A percentile compares a stretch with the other conserved stretches of the same genome.
Evolutionary conservation across 2,329 filamentous ascomycete species (phyloP).

Genomic region (Sclerotinia minor): DNA sequence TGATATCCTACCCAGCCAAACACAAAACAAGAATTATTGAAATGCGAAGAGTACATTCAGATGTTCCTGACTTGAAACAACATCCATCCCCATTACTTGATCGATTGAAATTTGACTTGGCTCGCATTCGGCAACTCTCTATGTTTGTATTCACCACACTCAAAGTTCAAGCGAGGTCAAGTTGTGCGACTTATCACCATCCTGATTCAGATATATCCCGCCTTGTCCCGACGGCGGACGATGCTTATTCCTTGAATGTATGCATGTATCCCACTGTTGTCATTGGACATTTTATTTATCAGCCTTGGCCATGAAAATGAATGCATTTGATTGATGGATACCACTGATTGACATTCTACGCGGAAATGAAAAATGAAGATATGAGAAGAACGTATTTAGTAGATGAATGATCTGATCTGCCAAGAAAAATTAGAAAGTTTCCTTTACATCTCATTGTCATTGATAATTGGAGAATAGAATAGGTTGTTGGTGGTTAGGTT

Average conservation of each 20-base stretch:
- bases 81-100: neutral
- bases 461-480: neutral
- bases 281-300: conserved; percentile 1
- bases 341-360: neutral
- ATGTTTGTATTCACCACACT: conserved; percentile 1
- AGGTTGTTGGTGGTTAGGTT: neutral
- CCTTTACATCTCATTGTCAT: neutral
- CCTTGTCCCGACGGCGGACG: conserved; percentile 3
- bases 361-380: neutral
- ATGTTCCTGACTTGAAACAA: neutral
- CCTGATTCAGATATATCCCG: conserved; percentile 8
- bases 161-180: neutral
- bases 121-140: neutral
- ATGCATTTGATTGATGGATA: neutral
- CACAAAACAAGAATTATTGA: neutral
- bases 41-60: neutral
- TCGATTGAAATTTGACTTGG: neutral
- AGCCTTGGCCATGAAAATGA: conserved; percentile 11
- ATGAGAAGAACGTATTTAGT: neutral
- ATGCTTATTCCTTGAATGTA: conserved; percentile 1
- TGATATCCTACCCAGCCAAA: neutral
- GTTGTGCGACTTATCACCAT: conserved; percentile 5
- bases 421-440: neutral
- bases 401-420: neutral
- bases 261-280: conserved; percentile 9